Evolutionary conservation across 345 rosid species (phyloP), one percentile per base, ranked within the genome.

Genomic region (Eucalyptus decipiens): DNA sequence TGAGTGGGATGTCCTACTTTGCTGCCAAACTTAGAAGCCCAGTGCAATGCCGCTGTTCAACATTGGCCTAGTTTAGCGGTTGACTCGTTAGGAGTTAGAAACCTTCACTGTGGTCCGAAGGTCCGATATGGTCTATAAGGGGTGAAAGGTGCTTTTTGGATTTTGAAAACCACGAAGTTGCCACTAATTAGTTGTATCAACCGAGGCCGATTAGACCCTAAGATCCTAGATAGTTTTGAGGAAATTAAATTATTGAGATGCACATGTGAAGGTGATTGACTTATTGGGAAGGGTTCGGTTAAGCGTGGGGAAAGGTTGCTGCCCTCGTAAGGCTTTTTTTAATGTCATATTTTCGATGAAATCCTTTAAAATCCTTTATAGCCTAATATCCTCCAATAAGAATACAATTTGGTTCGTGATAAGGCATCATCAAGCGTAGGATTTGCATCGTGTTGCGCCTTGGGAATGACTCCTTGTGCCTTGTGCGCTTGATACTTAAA

Each of bases 31-130:
- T 56, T 24, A 56, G 60, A 56, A 23, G 28, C 30, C 12, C 1
- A 0, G 13, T 4, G 3, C 6, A 24, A 56, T 23, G 21, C 0
- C 2, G 6, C 6, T 56, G 28, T 56, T 56, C 12, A 0, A 24
- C 2, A 56, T 4, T 56, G 62, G 0, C 62, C 62, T 24, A 56
- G 1, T 10, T 56, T 56, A 23, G 13, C 0, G 2, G 6, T 56
- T 0, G 28, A 0, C 62, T 23, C 13, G 0, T 23, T 24, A 56
- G 28, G 28, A 56, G 62, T 56, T 23, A 56, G 62, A 9, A 56
- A 0, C 62, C 62, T 24, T 56, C 62, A 56, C 24, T 24, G 62
- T 56, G 62, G 62, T 24, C 28, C 62, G 9, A 60, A 60, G 69
- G 69, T 28, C 32, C 2, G 16, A 60, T 12, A 13, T 5, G 32